Conservation (phyloP, 345 rosid species). For the Populus pruinosa region DNA sequence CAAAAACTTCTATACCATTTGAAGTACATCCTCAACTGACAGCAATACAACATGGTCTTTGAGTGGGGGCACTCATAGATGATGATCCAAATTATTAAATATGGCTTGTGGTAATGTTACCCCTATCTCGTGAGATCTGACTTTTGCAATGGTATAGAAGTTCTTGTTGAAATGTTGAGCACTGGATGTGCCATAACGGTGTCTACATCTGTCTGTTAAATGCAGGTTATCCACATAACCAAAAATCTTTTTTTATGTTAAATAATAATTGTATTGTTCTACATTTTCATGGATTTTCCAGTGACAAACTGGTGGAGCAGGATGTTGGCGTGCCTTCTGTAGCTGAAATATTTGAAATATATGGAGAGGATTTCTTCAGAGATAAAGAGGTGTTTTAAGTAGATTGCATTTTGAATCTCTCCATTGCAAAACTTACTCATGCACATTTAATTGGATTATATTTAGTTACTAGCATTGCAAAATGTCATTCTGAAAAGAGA, state of each 20-base stretch:
- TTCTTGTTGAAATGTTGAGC: neutral
- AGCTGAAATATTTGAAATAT: constrained; percentile 70
- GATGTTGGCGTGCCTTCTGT: constrained; percentile 61
- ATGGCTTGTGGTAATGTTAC: neutral
- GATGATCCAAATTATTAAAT: neutral
- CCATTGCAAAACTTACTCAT: neutral
- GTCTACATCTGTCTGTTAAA: neutral
- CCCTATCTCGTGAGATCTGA: neutral
- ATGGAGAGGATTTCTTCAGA: constrained; percentile 84
- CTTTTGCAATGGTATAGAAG: neutral
- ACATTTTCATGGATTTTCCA: constrained; percentile 30
- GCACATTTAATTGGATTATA: neutral
- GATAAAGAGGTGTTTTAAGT: constrained; percentile 66
- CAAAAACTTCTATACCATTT: neutral
- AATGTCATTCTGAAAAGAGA: neutral
- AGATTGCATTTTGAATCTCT: neutral
- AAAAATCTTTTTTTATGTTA: neutral
- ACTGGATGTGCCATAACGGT: constrained; percentile 1
- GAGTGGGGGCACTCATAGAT: neutral
- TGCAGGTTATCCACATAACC: constrained; percentile 4
- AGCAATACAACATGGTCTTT: neutral
- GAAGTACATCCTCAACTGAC: neutral
- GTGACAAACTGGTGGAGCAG: constrained; percentile 74
- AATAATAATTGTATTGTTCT: constrained; percentile 1
- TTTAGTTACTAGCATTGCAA: neutral